Base-by-base conservation (phyloP, 148 eudicot species). In the Silene latifolia region DNA sequence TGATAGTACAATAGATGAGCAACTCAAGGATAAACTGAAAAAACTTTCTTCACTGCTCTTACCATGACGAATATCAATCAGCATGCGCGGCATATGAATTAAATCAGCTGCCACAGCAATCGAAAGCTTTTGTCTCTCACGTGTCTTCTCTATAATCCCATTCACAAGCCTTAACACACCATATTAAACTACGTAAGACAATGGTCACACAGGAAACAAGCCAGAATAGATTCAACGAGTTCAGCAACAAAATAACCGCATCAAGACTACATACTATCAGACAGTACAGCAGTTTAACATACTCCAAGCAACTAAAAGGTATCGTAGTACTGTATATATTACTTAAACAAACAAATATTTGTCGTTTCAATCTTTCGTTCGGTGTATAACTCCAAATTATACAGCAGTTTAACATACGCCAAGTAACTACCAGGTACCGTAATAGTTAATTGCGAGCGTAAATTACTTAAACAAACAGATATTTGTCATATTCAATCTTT, bases 1-100 rank as follows among this genome's bases (percentile, higher is more conserved):
- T 15, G 47, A 62, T 63, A 64, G 42, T n/a, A 67, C 35, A 32
- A 32, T 32, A 4, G 35, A 32, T 24, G 65, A 13, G 47, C 7
- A 23, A 69, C 5, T 5, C 44, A n/a, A 61, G 32, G 5, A 29
- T 20, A 65, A 65, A 65, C 68, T 7, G 20, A 20, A 35, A 21
- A 46, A 63, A 23, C 54, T 20, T 35, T 21, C 19, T 14, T 72
- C 57, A 47, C 54, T 61, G 23, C 57, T 54, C 82, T 84, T 78
- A 94, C 98, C 98, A 80, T 95, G 97, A 74, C 98, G 97, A 74
- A 95, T 81, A 80, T 95, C 98, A 75, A 92, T 85, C 80, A 95
- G 87, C 92, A 89, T 86, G 13, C 98, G 97, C 20, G 98, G 98
- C 81, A 95, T 82, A 69, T 81, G 82, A 57, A 90, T 75, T 78